Evolutionary conservation across 2,329 filamentous ascomycete species (phyloP).

Genomic region (Penicillium sp.): DNA sequence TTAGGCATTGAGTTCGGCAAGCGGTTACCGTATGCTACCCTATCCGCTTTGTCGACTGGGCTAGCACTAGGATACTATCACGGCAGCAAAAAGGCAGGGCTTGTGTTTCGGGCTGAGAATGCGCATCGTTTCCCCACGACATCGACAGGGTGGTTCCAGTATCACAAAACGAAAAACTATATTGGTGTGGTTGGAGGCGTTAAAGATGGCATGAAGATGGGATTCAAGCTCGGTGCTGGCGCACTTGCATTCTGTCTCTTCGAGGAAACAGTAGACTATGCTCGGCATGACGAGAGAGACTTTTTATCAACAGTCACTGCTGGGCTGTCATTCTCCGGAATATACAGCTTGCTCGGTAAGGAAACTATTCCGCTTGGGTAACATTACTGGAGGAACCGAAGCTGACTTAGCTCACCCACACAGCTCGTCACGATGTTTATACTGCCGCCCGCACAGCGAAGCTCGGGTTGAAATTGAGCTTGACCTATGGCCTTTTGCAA

Average conservation of each 20-base stretch:
- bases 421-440: constrained; percentile 76
- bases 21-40: constrained; percentile 65
- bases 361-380: constrained; percentile 19
- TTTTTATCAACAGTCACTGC: constrained; percentile 79
- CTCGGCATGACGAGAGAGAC: constrained; percentile 61
- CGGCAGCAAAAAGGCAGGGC: constrained; percentile 69
- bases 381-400: background rate
- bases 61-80: constrained; percentile 69
- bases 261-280: constrained; percentile 81
- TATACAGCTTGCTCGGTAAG: constrained; percentile 84
- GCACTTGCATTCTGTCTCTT: constrained; percentile 73
- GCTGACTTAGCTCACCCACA: constrained; percentile 16
- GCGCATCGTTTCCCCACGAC: constrained; percentile 86
- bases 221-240: constrained; percentile 68
- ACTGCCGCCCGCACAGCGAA: constrained; percentile 76
- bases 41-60: constrained; percentile 66
- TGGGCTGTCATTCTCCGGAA: constrained; percentile 77
- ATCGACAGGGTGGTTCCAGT: constrained; percentile 91
- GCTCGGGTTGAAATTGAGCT: constrained; percentile 73
- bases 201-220: constrained; percentile 75
- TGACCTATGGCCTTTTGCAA: constrained; percentile 78
- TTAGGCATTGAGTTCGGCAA: constrained; percentile 64
- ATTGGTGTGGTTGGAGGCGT: constrained; percentile 74
- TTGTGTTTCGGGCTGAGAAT: constrained; percentile 92
- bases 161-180: constrained; percentile 98